phyloP scores from a whole-genome alignment of 2,329 filamentous ascomycete species.

The Penicillium sp. region DNA sequence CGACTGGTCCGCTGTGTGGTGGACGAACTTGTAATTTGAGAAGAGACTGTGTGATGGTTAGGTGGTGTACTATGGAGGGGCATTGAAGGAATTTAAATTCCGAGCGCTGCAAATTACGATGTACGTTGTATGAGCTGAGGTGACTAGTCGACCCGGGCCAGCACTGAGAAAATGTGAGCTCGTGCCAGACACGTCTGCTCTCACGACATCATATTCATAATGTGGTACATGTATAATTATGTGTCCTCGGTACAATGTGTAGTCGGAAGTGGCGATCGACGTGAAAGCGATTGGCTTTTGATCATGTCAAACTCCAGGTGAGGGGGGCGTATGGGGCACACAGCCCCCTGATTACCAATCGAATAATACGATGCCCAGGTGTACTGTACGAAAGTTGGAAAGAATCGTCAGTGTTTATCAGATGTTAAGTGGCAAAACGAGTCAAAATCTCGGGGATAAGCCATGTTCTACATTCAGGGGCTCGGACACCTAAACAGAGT shows the following conservation, averaged over 20 bases:
- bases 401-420: constrained; percentile 2
- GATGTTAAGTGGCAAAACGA: constrained; percentile 10
- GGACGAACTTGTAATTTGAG: background rate
- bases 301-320: background rate
- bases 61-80: background rate
- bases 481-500: background rate
- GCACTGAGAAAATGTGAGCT: background rate
- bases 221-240: background rate
- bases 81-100: background rate
- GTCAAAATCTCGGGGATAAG: background rate
- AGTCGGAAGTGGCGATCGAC: background rate
- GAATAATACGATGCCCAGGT: background rate
- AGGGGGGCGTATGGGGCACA: background rate
- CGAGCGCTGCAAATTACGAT: background rate
- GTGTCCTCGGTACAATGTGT: background rate
- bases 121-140: background rate
- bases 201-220: background rate
- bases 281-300: background rate
- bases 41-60: background rate
- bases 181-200: background rate
- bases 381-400: background rate
- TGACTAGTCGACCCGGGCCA: background rate
- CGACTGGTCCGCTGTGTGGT: background rate
- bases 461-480: background rate
- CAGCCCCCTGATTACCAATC: constrained; percentile 8